Percentiles rank a stretch among this genome's conserved stretches.
Evolutionary conservation across 345 rosid genomes (phyloP).

Genomic region (Dipteronia dyeriana): DNA sequence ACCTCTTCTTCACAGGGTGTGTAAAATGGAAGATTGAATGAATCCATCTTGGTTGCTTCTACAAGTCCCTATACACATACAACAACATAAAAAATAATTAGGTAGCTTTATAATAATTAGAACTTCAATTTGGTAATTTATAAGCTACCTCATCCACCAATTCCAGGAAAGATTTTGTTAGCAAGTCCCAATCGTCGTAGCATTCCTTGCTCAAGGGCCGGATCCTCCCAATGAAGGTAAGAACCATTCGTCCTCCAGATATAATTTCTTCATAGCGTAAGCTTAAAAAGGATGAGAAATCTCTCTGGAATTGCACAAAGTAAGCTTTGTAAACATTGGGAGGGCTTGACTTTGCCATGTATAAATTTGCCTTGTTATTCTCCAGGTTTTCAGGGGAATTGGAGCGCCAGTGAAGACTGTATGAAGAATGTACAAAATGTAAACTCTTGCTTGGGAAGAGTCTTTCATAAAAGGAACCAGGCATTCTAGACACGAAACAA

Average conservation of each 20-base stretch:
- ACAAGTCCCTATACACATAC: slow-evolving; percentile 33
- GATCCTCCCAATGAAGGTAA: slow-evolving; percentile 40
- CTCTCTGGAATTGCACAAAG: slow-evolving; percentile 41
- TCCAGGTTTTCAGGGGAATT: slow-evolving; percentile 33
- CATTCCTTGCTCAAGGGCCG: slow-evolving; percentile 25
- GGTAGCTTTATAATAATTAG: no score
- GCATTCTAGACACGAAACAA: slow-evolving; percentile 38
- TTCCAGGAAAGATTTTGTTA: slow-evolving; percentile 33
- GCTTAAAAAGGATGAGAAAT: slow-evolving; percentile 45
- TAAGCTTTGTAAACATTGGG: slow-evolving; percentile 36
- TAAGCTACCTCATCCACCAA: slow-evolving; percentile 36
- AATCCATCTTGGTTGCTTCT: slow-evolving; percentile 38
- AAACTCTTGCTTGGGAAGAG: slow-evolving; percentile 39
- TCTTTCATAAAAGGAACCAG: slow-evolving; percentile 56
- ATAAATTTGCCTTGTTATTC: slow-evolving; percentile 26
- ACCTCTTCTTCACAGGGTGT: slow-evolving; percentile 35
- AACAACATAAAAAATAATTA: no score
- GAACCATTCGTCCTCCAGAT: slow-evolving; percentile 43
- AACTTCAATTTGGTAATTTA: not conserved
- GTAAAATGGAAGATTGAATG: slow-evolving; percentile 46
- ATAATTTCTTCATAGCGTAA: slow-evolving; percentile 45
- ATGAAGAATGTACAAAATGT: slow-evolving; percentile 43
- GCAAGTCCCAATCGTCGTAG: slow-evolving; percentile 27
- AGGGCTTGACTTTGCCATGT: slow-evolving; percentile 37
- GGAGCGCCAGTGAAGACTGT: slow-evolving; percentile 42